phyloP scores from a whole-genome alignment of 2,329 filamentous ascomycete genomes.

The Curvularia sp. region DNA sequence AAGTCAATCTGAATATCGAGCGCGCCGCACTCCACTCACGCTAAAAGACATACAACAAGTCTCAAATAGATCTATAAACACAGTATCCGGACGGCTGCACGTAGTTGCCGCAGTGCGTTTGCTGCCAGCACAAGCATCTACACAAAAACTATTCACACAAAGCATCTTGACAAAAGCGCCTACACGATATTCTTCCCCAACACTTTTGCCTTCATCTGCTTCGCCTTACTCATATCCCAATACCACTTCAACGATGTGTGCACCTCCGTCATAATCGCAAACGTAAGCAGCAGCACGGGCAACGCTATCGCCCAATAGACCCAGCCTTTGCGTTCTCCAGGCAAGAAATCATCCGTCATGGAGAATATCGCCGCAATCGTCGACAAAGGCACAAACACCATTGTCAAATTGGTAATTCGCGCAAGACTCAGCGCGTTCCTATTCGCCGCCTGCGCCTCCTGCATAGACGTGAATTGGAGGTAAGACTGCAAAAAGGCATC shows the following conservation, averaged over 20 bases:
- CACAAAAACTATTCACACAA: no score
- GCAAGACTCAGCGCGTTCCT: constrained; percentile 11
- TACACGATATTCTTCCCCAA: neutral
- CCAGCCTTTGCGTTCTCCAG: constrained; percentile 10
- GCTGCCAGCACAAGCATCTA: no score
- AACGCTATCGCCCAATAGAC: constrained; percentile 15
- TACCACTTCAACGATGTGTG: neutral
- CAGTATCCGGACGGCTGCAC: no score
- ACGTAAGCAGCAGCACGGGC: constrained; percentile 6
- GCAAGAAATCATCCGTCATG: constrained; percentile 17
- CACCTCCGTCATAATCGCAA: neutral
- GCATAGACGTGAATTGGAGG: constrained; percentile 9
- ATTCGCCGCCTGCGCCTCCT: constrained; percentile 17
- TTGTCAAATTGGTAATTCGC: constrained; percentile 14
- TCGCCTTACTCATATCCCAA: neutral
- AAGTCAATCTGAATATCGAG: no score
- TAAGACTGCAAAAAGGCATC: constrained; percentile 6
- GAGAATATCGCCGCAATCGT: constrained; percentile 15
- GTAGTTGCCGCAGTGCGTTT: no score
- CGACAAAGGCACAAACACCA: constrained; percentile 20
- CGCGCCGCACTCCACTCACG: no score
- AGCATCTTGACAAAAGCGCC: neutral
- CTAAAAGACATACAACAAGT: no score
- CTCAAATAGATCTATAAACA: no score
- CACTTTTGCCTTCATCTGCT: neutral